Percentiles rank a stretch among this genome's conserved stretches.
Evolutionary conservation across 192 early-diverging fungal genomes (phyloP).

Genomic region (Thamnidium elegans): DNA sequence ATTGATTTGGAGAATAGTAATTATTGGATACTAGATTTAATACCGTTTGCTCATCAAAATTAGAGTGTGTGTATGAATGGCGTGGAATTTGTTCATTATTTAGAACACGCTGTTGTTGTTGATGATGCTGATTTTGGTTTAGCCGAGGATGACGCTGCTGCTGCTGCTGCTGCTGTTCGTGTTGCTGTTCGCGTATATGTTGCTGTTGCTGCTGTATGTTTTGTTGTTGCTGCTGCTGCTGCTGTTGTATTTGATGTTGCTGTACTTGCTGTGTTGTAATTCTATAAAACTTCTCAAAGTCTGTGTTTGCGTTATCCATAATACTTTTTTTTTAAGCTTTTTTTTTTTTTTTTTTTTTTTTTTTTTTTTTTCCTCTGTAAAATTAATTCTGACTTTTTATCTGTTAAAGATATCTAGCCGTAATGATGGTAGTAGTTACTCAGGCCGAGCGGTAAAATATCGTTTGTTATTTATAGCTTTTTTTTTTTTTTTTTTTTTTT

Average conservation of each 20-base stretch:
- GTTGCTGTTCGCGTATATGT: slow-evolving; percentile 7
- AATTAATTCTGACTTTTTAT: no score
- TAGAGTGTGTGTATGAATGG: no score
- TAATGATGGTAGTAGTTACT: no score
- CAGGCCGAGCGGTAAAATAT: no score
- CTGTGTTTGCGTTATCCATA: background rate
- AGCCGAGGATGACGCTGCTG: no score
- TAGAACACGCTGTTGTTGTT: background rate
- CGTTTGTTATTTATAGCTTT: no score
- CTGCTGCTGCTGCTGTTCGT: background rate
- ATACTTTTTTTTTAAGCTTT: background rate
- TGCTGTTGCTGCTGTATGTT: background rate
- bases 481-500: background rate
- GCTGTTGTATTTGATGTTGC: background rate
- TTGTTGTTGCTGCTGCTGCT: background rate
- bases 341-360: background rate
- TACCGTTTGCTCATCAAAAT: background rate
- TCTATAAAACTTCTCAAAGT: slow-evolving; percentile 5
- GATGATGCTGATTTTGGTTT: background rate
- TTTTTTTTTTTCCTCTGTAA: background rate
- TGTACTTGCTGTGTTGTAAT: slow-evolving; percentile 2
- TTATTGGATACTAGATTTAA: background rate
- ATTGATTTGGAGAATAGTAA: no score
- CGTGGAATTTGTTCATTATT: no score
- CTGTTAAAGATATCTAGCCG: no score